Percentiles rank a stretch among this genome's conserved stretches.
phyloP scores from a whole-genome alignment of 2,329 filamentous ascomycete genomes.

The Emericellopsis atlantica region DNA sequence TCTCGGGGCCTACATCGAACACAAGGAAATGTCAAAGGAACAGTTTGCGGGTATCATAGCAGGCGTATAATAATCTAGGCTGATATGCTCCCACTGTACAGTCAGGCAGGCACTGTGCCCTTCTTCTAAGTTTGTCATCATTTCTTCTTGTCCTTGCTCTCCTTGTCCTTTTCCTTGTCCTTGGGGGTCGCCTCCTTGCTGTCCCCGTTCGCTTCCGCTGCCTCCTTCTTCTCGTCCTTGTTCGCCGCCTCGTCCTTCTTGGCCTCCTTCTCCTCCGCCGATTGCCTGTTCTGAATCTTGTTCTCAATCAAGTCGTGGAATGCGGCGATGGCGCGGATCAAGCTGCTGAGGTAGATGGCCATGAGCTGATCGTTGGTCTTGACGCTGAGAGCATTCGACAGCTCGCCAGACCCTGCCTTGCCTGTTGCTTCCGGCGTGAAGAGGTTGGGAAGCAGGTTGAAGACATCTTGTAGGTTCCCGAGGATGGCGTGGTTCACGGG shows the following conservation, averaged over 20 bases:
- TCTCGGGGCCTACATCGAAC: constrained; percentile 44
- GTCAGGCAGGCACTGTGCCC: not conserved
- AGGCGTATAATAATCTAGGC: constrained; percentile 12
- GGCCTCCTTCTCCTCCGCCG: constrained; percentile 88
- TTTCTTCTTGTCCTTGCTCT: constrained; percentile 40
- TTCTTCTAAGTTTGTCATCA: constrained; percentile 5
- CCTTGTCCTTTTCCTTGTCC: constrained; percentile 41
- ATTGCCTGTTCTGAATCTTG: constrained; percentile 98
- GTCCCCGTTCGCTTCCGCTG: constrained; percentile 22
- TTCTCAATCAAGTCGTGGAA: constrained; percentile 99
- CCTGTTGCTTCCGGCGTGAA: constrained; percentile 65
- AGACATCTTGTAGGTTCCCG: constrained; percentile 96
- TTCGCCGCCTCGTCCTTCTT: constrained; percentile 59
- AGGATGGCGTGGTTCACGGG: constrained; percentile 96
- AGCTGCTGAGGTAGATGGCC: constrained; percentile 91
- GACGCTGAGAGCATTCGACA: constrained; percentile 93
- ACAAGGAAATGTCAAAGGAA: constrained; percentile 40
- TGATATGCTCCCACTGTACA: not conserved
- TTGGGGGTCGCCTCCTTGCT: constrained; percentile 38
- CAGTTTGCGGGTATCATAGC: constrained; percentile 62
- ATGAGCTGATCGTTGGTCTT: constrained; percentile 99
- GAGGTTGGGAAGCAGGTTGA: constrained; percentile 94
- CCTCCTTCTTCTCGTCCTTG: constrained; percentile 43
- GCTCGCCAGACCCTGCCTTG: constrained; percentile 61
- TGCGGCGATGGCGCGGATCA: constrained; percentile 94